A percentile compares a stretch with the other conserved stretches of the same genome.
Evolutionary conservation across 164 flowering plant genomes (phyloP).

Genomic region (Chloranthus sessilifolius): DNA sequence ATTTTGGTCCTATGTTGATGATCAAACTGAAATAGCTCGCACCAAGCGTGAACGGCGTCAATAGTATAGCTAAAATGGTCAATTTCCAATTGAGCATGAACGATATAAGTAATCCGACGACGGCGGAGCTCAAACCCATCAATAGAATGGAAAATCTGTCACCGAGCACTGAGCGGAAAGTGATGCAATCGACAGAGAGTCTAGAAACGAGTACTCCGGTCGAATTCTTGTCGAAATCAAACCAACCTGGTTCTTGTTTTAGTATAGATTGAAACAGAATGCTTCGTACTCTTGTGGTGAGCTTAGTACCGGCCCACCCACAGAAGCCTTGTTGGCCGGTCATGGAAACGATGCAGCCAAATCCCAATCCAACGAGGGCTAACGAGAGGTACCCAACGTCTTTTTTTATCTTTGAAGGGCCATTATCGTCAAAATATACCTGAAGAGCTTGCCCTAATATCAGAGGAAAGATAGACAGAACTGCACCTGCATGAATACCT

Average conservation of each 20-base stretch:
- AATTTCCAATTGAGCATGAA: constrained; percentile 43
- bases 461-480: constrained; percentile 64
- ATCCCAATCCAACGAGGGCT: constrained; percentile 56
- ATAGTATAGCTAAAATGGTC: constrained; percentile 44
- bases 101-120: constrained; percentile 45
- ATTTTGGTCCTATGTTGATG: constrained; percentile 52
- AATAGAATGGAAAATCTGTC: constrained; percentile 55
- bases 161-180: constrained; percentile 60
- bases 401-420: constrained; percentile 23
- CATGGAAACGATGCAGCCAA: constrained; percentile 50
- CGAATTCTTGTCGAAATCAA: constrained; percentile 60
- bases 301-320: constrained; percentile 72
- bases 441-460: constrained; percentile 54
- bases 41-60: constrained; percentile 73
- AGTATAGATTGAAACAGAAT: constrained; percentile 50
- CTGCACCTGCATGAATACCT: constrained; percentile 61
- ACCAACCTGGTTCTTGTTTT: constrained; percentile 80
- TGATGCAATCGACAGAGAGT: constrained; percentile 47
- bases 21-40: constrained; percentile 71
- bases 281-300: constrained; percentile 52
- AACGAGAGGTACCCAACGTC: constrained; percentile 38
- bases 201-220: constrained; percentile 56
- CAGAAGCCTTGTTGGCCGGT: constrained; percentile 77
- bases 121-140: constrained; percentile 66
- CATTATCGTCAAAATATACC: constrained; percentile 28